Conservation (phyloP, 495 filamentous ascomycete species). For the Lepidopterella palustris region DNA sequence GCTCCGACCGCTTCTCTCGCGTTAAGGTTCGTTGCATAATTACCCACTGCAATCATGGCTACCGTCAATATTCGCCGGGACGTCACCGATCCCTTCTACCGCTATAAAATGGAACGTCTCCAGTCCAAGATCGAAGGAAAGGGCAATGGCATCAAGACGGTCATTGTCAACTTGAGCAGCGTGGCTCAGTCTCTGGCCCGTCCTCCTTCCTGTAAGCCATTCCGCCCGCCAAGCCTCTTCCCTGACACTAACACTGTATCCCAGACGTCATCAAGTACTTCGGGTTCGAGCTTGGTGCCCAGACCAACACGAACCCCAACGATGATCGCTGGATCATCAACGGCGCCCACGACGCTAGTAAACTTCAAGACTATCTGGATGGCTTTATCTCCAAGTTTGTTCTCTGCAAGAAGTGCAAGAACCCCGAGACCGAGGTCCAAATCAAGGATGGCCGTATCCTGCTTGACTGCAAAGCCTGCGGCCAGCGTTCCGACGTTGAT, state of each 20-base stretch:
- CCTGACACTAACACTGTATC: conserved; percentile 10
- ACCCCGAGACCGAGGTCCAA: conserved; percentile 91
- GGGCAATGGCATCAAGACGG: conserved; percentile 95
- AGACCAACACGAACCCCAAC: conserved; percentile 92
- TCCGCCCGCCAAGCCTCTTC: neutral
- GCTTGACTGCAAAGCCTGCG: conserved; percentile 98
- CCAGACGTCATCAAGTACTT: conserved; percentile 97
- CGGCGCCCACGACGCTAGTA: conserved; percentile 88
- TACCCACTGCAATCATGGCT: conserved; percentile 59
- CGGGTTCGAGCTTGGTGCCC: conserved; percentile 95
- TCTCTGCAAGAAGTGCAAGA: conserved; percentile 99
- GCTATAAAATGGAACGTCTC: conserved; percentile 99
- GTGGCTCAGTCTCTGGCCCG: conserved; percentile 89
- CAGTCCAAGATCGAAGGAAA: conserved; percentile 99
- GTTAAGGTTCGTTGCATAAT: conserved; percentile 15
- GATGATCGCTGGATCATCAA: conserved; percentile 99
- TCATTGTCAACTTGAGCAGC: conserved; percentile 94
- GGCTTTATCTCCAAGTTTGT: conserved; percentile 98
- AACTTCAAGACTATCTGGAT: conserved; percentile 97
- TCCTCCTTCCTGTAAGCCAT: conserved; percentile 62
- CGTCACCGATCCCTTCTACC: conserved; percentile 98
- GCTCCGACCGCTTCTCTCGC: conserved; percentile 17
- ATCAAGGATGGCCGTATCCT: conserved; percentile 87
- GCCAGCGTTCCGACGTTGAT: conserved; percentile 84
- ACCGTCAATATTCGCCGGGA: conserved; percentile 98